These are phyloP conservation scores for Prillingera fragicola DNA, from an alignment of 1,284 basidiomycete genomes.

Conservation along the genomic window DNA sequence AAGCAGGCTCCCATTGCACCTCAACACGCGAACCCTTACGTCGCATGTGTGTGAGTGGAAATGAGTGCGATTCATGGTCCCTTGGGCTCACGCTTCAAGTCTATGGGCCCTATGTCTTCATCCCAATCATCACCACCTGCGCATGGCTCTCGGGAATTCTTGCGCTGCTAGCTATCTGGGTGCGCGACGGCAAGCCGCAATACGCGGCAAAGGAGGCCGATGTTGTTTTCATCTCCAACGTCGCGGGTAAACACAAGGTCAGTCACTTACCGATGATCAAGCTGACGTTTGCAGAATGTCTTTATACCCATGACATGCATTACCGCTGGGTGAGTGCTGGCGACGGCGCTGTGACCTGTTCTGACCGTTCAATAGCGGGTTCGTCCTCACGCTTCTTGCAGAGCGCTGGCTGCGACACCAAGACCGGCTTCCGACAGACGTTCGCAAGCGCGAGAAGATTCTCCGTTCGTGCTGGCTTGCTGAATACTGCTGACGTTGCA, in stretches of 20 bases:
- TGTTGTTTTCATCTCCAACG: conserved; percentile 51
- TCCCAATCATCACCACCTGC: conserved; percentile 35
- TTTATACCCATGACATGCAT: conserved; percentile 46
- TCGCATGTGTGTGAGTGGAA: conserved; percentile 38
- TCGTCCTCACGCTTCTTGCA: conserved; percentile 47
- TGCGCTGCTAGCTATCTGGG: conserved; percentile 47
- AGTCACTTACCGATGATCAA: background rate
- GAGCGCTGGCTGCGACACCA: conserved; percentile 52
- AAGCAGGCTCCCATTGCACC: conserved; percentile 19
- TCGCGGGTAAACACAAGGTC: conserved; percentile 46
- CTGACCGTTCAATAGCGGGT: conserved; percentile 13
- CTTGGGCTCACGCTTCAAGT: conserved; percentile 22
- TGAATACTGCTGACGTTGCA: conserved; percentile 13
- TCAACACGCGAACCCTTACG: conserved; percentile 35
- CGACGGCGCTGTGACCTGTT: background rate
- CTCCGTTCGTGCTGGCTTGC: conserved; percentile 26
- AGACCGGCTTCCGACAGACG: conserved; percentile 51
- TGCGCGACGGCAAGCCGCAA: conserved; percentile 39
- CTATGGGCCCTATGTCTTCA: conserved; percentile 46
- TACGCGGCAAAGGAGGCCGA: conserved; percentile 44
- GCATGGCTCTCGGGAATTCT: conserved; percentile 42
- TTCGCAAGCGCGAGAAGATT: conserved; percentile 43
- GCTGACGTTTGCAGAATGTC: conserved; percentile 25
- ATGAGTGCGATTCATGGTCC: too few species aligned
- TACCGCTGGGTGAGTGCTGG: conserved; percentile 25